Evolutionary conservation across 164 flowering plant genomes (phyloP), one percentile per base, ranked within the genome.

Genomic region (Chimonanthus salicifolius): DNA sequence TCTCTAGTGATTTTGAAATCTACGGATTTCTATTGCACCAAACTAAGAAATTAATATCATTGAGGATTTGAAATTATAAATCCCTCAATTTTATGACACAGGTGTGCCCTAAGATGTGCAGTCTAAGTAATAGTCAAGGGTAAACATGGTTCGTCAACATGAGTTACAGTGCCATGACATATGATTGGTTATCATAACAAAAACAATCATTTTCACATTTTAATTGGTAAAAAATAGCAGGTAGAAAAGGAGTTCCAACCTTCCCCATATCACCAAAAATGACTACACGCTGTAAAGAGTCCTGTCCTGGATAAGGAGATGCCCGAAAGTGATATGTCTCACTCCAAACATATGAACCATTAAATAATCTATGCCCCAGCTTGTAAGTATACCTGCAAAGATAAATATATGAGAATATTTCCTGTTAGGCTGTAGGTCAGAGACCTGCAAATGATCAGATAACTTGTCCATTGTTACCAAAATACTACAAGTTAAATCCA

Each of bases 211-310:
- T 4, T 7, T 54, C 16, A 54, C 60, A 54, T 13, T 54, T 54
- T n/a, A 54, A 54, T n/a, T n/a, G 16, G 60, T 54, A n/a, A 5
- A 54, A 54, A 54, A 5, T 16, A 7, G 47, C n/a, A 72, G 18
- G n/a, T 8, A 18, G 3, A 10, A n/a, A 72, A 63, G 58, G 54
- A 73, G 46, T 65, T 44, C 81, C 13, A 47, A 83, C 88, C 87
- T 85, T 85, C 49, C 88, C 88, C 88, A 85, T 84, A 62, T 85
- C 88, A n/a, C 88, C 88, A 77, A 82, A 85, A 64, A 85, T 82
- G 47, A 85, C 71, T 3, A 85, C 83, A 45, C 81, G 80, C 18
- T 85, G 88, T 64, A 82, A 18, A 11, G 88, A 84, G 68, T 84
- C 78, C 74, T 85, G 85, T 2, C 88, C 88, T 44, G 88, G 87